Conservation (phyloP, 768 basidiomycete species). For the Gymnopilus junonius region DNA sequence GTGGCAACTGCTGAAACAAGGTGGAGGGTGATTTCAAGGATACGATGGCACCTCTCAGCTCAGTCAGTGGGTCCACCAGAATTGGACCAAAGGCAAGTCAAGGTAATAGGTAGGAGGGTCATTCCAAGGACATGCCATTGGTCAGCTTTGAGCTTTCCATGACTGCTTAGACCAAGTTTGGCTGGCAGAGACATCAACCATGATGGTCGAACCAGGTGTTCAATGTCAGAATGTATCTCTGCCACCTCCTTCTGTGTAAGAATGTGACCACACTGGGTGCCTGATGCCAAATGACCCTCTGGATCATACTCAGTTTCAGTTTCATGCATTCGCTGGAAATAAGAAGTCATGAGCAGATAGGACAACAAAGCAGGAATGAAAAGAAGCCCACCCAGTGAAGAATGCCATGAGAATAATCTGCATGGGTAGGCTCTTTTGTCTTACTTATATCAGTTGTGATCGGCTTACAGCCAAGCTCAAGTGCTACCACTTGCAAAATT, state of each 20-base stretch:
- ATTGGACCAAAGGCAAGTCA: constrained; percentile 37
- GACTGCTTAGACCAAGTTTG: constrained; percentile 20
- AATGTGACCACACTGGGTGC: constrained; percentile 5
- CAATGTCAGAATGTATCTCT: constrained; percentile 27
- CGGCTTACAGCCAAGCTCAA: no score
- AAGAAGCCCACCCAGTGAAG: no score
- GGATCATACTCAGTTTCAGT: neutral
- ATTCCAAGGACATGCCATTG: constrained; percentile 40
- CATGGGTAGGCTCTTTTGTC: no score
- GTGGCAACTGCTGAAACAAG: constrained; percentile 22
- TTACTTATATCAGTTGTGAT: no score
- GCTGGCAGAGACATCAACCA: constrained; percentile 26
- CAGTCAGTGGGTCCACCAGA: neutral
- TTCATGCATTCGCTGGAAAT: neutral
- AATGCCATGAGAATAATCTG: no score
- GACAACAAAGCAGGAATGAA: no score
- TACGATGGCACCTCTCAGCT: constrained; percentile 24
- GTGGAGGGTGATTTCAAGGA: constrained; percentile 26
- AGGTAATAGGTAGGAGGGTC: constrained; percentile 35
- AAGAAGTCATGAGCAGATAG: no score
- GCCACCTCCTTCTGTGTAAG: constrained; percentile 15
- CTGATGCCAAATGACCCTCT: neutral
- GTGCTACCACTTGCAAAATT: no score
- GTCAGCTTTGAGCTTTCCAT: constrained; percentile 36
- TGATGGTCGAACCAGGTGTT: constrained; percentile 24